Evolutionary conservation across 139 green algal genomes (phyloP).

Genomic region (Chlorella sp.): DNA sequence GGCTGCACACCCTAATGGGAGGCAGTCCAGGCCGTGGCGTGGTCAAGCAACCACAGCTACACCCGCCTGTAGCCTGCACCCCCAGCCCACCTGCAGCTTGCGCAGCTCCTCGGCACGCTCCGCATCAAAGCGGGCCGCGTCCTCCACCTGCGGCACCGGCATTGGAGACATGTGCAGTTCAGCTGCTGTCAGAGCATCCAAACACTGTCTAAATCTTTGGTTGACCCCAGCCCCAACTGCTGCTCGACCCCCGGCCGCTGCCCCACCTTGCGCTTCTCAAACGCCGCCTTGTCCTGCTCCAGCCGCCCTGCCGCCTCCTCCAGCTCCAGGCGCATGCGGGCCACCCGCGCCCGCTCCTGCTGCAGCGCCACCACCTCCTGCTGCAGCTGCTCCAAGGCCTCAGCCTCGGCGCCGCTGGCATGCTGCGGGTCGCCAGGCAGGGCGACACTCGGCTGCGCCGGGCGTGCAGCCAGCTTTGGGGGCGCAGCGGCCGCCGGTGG

Average conservation of each 20-base stretch:
- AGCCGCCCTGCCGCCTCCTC: conserved; percentile 61
- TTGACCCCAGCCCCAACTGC: not conserved
- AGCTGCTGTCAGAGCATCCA: not conserved
- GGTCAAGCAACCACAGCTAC: too few relatives aligned
- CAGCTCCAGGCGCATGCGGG: conserved; percentile 63
- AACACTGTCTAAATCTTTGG: not conserved
- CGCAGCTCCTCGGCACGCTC: conserved; percentile 56
- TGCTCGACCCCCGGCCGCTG: too few relatives aligned
- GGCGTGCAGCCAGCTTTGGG: too few relatives aligned
- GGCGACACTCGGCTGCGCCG: not conserved
- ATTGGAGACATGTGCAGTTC: too few relatives aligned
- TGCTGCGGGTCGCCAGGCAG: not conserved
- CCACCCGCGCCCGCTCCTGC: conserved; percentile 52
- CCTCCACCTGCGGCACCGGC: conserved; percentile 1
- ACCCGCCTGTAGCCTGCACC: too few relatives aligned
- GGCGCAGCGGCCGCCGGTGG: not conserved
- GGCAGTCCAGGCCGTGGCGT: too few relatives aligned
- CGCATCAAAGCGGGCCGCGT: conserved; percentile 39
- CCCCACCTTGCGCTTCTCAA: conserved; percentile 68
- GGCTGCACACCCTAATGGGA: too few relatives aligned
- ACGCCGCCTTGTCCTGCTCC: conserved; percentile 65
- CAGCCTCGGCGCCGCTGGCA: not conserved
- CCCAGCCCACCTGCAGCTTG: conserved; percentile 44
- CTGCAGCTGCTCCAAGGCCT: conserved; percentile 33
- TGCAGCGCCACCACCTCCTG: conserved; percentile 28